phyloP scores from a whole-genome alignment of 2,329 filamentous ascomycete species.

The Botrytis cinerea region DNA sequence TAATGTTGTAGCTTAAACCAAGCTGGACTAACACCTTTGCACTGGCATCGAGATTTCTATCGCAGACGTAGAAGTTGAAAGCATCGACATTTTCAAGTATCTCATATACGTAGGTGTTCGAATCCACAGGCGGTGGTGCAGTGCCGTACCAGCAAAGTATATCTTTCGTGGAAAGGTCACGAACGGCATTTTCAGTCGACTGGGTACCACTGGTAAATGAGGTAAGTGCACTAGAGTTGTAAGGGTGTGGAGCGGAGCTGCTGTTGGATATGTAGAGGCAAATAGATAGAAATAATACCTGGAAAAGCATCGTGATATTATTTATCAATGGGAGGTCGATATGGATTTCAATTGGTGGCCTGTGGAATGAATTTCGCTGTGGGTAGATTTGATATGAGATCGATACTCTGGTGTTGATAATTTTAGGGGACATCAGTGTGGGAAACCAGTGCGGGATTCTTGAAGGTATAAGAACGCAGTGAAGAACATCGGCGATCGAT shows the following conservation, averaged over 20 bases:
- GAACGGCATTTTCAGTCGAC: not conserved
- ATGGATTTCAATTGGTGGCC: too few species aligned
- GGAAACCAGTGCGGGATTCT: not conserved
- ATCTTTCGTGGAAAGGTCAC: not conserved
- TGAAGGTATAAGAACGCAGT: not conserved
- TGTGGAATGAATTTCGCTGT: not conserved
- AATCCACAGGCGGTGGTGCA: not conserved
- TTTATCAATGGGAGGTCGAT: too few species aligned
- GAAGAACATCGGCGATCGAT: fast-evolving
- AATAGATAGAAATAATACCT: not conserved
- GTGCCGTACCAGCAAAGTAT: not conserved
- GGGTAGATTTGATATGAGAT: not conserved
- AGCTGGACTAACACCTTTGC: not conserved
- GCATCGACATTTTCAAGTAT: not conserved
- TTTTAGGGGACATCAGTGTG: not conserved
- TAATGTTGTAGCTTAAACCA: not conserved
- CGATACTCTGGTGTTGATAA: too few species aligned
- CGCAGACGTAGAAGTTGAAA: not conserved
- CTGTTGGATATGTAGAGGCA: not conserved
- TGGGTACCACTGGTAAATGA: not conserved
- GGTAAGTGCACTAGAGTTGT: too few species aligned
- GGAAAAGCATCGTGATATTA: not conserved
- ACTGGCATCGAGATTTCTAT: not conserved
- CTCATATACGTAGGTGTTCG: not conserved
- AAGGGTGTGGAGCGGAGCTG: not conserved